Evolutionary conservation across 202 grass and related monocot genomes (phyloP).

Genomic region (Brachypodium distachyon): DNA sequence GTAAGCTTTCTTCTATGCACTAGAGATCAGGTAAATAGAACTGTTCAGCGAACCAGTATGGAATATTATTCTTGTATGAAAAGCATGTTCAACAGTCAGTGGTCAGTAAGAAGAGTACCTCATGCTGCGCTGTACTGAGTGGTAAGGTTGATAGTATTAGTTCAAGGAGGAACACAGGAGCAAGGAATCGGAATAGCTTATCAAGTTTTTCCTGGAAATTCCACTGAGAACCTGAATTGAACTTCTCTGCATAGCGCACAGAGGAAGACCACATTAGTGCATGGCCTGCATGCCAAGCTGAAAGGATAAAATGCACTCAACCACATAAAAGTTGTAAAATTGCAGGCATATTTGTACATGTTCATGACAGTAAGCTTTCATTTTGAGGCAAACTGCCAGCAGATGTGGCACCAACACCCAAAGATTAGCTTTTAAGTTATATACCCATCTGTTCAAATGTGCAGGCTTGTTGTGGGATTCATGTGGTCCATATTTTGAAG

Average conservation of each 20-base stretch:
- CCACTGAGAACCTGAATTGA: conserved; percentile 41
- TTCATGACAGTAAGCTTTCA: background rate
- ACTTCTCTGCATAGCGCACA: conserved; percentile 44
- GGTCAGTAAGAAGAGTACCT: conserved; percentile 33
- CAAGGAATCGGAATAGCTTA: conserved; percentile 50
- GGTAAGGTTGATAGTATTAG: conserved; percentile 47
- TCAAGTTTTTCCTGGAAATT: conserved; percentile 39
- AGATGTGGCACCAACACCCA: background rate
- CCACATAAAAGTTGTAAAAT: background rate
- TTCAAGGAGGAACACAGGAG: conserved; percentile 53
- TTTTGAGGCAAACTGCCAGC: background rate
- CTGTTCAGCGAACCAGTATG: background rate
- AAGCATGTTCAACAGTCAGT: background rate
- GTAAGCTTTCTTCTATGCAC: background rate
- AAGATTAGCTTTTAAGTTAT: background rate
- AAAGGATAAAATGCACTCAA: background rate
- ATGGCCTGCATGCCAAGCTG: background rate
- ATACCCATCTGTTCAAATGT: background rate
- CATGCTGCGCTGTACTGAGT: conserved; percentile 26
- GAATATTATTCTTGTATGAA: background rate
- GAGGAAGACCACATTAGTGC: conserved; percentile 7
- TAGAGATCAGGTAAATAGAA: background rate
- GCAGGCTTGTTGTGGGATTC: background rate
- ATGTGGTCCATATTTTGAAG: background rate
- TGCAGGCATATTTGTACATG: conserved; percentile 2